Conservation (phyloP, 371 early-diverging fungal species). For the Zychaea mexicana region DNA sequence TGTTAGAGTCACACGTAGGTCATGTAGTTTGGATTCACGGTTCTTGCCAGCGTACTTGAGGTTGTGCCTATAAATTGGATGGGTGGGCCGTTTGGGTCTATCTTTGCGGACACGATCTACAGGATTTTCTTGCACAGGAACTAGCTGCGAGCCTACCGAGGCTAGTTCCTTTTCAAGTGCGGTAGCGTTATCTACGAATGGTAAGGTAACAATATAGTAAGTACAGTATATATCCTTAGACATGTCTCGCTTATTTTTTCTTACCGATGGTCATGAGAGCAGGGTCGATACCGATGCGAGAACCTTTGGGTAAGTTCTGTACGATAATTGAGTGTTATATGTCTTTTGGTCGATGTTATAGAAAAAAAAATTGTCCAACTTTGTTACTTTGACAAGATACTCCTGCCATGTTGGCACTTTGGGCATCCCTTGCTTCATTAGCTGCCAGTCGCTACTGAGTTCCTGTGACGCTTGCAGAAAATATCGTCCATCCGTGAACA, state of each 20-base stretch:
- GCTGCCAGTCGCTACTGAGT: constrained; percentile 86
- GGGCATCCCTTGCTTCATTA: constrained; percentile 91
- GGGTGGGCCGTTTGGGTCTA: constrained; percentile 67
- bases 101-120: constrained; percentile 85
- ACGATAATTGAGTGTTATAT: too few species aligned
- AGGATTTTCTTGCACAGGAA: constrained; percentile 65
- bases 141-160: constrained; percentile 53
- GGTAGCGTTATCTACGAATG: constrained; percentile 55
- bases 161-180: constrained; percentile 58
- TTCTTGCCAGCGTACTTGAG: constrained; percentile 75
- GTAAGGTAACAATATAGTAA: too few species aligned
- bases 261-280: constrained; percentile 69
- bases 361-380: neutral
- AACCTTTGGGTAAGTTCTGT: constrained; percentile 64
- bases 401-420: constrained; percentile 90
- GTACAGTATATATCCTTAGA: too few species aligned
- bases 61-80: constrained; percentile 68
- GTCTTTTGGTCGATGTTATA: neutral
- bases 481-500: constrained; percentile 99
- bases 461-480: constrained; percentile 96
- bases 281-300: constrained; percentile 88
- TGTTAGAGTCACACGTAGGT: constrained; percentile 57
- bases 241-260: too few species aligned
- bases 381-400: constrained; percentile 68
- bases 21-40: constrained; percentile 59